These are phyloP conservation scores for Monilinia laxa DNA, from an alignment of 2,329 filamentous ascomycete species.

Conservation along the genomic window DNA sequence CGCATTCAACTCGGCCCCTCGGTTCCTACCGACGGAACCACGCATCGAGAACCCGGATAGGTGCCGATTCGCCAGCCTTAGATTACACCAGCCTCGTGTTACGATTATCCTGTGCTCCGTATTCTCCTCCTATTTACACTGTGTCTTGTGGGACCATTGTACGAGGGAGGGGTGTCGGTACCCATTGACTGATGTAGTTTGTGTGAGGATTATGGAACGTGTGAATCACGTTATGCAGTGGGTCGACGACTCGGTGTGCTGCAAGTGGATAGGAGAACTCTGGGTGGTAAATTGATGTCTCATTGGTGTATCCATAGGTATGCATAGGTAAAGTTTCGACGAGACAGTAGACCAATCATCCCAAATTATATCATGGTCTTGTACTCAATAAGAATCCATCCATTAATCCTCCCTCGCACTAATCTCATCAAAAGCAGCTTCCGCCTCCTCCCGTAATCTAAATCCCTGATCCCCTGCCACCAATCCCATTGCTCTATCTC, in stretches of 20 bases:
- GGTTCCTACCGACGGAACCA: not conserved
- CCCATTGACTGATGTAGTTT: too few species aligned
- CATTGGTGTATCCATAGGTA: constrained; percentile 5
- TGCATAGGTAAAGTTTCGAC: not conserved
- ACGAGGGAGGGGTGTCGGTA: too few species aligned
- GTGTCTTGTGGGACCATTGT: too few species aligned
- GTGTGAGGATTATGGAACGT: not conserved
- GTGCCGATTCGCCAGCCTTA: not conserved
- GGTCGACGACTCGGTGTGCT: too few species aligned
- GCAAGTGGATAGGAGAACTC: not conserved
- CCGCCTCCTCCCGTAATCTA: constrained; percentile 17
- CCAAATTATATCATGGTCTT: not conserved
- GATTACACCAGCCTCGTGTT: not conserved
- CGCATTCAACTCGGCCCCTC: not conserved
- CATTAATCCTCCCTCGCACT: constrained; percentile 14
- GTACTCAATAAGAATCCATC: not conserved
- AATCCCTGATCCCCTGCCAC: constrained; percentile 19
- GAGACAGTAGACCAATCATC: not conserved
- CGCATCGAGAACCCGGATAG: not conserved
- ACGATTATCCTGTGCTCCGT: too few species aligned
- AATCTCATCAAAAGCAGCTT: constrained; percentile 11
- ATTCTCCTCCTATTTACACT: too few species aligned
- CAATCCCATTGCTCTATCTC: constrained; percentile 19
- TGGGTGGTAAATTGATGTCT: not conserved
- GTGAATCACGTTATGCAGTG: not conserved